These are phyloP conservation scores for Bocquillonia castaneifolia DNA, from an alignment of 441 rosid genomes.

Conservation along the genomic window DNA sequence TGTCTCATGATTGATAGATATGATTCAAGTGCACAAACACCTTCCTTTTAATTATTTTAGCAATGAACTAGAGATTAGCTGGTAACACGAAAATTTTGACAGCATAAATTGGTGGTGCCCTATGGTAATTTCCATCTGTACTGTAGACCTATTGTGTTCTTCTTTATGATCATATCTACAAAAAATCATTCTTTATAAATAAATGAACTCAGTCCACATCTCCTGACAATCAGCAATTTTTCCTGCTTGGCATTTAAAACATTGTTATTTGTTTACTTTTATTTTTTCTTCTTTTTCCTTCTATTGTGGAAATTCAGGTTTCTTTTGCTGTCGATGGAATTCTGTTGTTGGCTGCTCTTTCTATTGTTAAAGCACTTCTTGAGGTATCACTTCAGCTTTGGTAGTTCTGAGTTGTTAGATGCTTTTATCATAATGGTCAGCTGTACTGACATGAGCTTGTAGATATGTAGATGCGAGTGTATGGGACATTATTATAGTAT, in stretches of 20 bases:
- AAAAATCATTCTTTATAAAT: not conserved
- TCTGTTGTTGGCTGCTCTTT: slow-evolving; percentile 58
- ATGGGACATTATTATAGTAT: not conserved
- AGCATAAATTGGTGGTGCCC: not conserved
- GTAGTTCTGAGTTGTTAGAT: not conserved
- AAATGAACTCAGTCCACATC: not conserved
- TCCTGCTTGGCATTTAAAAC: not conserved
- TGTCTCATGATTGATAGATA: not conserved
- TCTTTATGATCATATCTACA: not conserved
- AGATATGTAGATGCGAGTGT: not conserved
- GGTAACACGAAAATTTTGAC: not conserved
- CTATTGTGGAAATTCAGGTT: slow-evolving; percentile 37
- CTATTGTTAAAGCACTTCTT: slow-evolving; percentile 64
- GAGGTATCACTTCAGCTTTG: slow-evolving; percentile 41
- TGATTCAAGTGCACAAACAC: not conserved
- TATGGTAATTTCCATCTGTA: not conserved
- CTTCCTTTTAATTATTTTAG: not conserved
- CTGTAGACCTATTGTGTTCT: not conserved
- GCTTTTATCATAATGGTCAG: not conserved
- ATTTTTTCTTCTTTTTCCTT: not conserved
- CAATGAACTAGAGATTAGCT: not conserved
- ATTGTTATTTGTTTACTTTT: not conserved
- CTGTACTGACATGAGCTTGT: no score
- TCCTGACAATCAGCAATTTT: not conserved
- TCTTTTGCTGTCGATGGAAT: slow-evolving; percentile 80